A percentile compares a stretch with the other conserved stretches of the same genome.
phyloP scores from a whole-genome alignment of 2,329 filamentous ascomycete genomes.

The Cladosporium sp. region DNA sequence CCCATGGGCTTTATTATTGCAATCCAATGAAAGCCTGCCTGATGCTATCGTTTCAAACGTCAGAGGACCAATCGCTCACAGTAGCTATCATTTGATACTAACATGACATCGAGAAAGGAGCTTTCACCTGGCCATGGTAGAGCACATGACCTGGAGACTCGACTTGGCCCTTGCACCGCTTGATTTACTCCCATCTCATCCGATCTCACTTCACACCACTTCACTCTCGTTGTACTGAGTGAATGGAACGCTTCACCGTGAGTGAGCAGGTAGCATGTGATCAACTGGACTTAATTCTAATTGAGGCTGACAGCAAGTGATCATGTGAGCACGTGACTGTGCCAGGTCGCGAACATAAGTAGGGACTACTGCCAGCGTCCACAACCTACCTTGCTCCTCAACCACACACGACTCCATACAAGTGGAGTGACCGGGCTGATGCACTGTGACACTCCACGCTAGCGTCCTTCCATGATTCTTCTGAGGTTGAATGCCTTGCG shows the following conservation, averaged over 20 bases:
- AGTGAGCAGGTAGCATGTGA: not conserved
- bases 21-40: rapidly evolving
- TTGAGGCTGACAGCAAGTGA: not conserved
- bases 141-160: not conserved
- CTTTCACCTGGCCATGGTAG: not conserved
- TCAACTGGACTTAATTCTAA: not conserved
- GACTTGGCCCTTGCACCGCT: not conserved
- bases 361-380: not conserved
- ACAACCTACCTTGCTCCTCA: not conserved
- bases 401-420: constrained; percentile 6
- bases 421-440: constrained; percentile 13
- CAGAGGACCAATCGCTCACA: not conserved
- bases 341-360: not conserved
- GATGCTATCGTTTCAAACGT: not conserved
- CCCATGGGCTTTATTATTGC: rapidly evolving
- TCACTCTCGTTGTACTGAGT: not conserved
- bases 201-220: not conserved
- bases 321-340: not conserved
- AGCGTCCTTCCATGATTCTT: not conserved
- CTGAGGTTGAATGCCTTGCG: not conserved
- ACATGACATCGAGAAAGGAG: not conserved
- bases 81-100: not conserved
- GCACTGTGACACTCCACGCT: not conserved
- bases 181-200: not conserved
- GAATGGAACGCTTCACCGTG: not conserved